Base-by-base conservation (phyloP, 805 yeast genomes). In the Candida tallmaniae region DNA sequence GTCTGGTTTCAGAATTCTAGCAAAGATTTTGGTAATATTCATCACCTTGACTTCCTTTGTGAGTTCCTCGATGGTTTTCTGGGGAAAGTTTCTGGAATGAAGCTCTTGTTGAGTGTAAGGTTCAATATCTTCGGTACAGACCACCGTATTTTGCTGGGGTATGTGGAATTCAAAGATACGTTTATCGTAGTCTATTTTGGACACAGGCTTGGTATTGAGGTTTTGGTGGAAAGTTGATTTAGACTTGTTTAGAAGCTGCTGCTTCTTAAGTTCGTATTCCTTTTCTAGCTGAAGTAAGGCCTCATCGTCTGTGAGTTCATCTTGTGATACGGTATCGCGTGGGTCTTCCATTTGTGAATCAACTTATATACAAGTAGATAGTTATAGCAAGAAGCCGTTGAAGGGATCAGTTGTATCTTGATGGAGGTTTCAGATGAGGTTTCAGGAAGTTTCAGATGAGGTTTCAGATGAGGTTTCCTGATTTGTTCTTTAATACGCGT, bases 1-100 rank as follows among this genome's bases (percentile, higher is more conserved):
- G 14, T 74, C 64, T 0, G 95, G 93, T 2, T 93, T 81, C 19
- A 54, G 44, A 1, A 88, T 77, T 42, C 79, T 77, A 2, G 86
- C 81, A 45, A 76, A 68, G 2, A 83, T 53, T 44, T 78, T 76
- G 7, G 73, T 71, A 2, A 85, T 52, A 26, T 83, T 62, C 29
- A 84, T 56, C 1, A 80, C 52, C 44, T 79, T 77, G 40, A 74
- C 70, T 11, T 72, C 74, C 10, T 54, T 43, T 6, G 86, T 45
- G 3, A 71, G 47, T 4, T 41, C 27, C 1, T 57, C 51, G 3
- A 84, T 40, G 0, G 47, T 49, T 0, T 46, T 51, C 6, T 43
- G 27, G 0, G 67, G 53, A 2, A 81, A 47, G 45, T 77, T 81
- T 29, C 84, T 54, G 2, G 38, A 38, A 7, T 55, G 48, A 12